Base-by-base conservation (phyloP, 345 rosid genomes). In the Salix koriyanagi region DNA sequence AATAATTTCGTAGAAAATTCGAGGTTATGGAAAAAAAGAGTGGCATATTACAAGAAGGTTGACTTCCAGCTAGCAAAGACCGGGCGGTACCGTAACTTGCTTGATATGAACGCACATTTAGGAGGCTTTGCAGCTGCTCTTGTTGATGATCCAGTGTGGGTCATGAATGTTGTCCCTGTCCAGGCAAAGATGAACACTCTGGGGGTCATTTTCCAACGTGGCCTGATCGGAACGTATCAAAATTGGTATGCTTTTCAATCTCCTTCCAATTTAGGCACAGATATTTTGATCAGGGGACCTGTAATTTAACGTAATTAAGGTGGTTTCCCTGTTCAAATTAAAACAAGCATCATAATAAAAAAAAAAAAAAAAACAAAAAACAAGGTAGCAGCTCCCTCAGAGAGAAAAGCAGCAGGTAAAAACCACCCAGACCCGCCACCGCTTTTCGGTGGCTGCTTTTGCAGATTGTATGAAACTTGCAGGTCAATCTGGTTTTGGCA, bases 51-150 rank as follows among this genome's bases (percentile, higher is more conserved):
- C 88, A 95, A 91, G 90, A 71, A 56, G 2, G 65, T 95, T 74
- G 94, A 91, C 77, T 66, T 82, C 65, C 96, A 90, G 72, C 73
- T 95, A 14, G 92, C 90, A 12, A 86, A 90, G 67, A 67, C 34
- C 19, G 98, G 96, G n/a, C 86, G 93, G 70, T 95, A 91, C 81
- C 83, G 99, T n/a, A 95, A 93, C 80, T 68, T 95, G 83, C 88
- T 95, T 18, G 99, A 93, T 67, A 95, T 95, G 99, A 91, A 91
- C 34, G 83, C 97, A 30, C 46, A 84, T 69, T 74, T 93, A 68
- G 98, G 98, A 69, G 97, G 98, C 15, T 91, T 95, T 72, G 96
- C 99, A 4, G 96, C 98, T 1, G 94, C 97, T 13, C 76, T 93
- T 18, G 83, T 81, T 0, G 89, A 84, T 69, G 96, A 96, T 56